Base-by-base conservation (phyloP, 371 early-diverging fungal species). In the Nosema granulosis region DNA sequence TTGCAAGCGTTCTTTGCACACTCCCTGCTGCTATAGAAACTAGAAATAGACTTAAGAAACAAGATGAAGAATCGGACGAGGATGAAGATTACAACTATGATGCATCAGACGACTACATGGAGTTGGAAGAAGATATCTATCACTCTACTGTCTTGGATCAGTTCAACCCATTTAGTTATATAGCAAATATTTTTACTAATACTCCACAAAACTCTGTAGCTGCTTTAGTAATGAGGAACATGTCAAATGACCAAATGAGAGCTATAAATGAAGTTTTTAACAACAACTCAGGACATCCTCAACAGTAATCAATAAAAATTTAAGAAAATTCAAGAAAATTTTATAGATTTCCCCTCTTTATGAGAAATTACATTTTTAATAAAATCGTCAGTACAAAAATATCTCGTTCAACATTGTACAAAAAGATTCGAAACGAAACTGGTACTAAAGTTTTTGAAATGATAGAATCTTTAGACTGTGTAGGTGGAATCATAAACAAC, bases 91-190 rank as follows among this genome's bases (percentile, higher is more conserved):
- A 24, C 43, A 62, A 75, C 57, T 50, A 52, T 37, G 76, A 81
- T 54, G 68, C 37, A 11, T 43, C 59, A 3, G 31, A 71, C 22
- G 59, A 74, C 20, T 52, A 68, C 43, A 80, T 82, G 26, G 74
- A 54, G 34, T 59, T 86, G 28, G 77, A 82, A 50, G 86, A 86
- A 63, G 86, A 86, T 65, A 81, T 83, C 22, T 81, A 76, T 50
- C 83, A 78, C 71, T 72, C 75, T 35, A 82, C 82, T 22, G 69
- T 74, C 37, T 66, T 84, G 16, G 86, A 86, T 50, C 49, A 78
- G 0, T 83, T 84, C 56, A 80, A 86, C 78, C 77, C 78, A n/a
- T 83, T 59, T 74, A 56, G 38, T 24, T 84, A 81, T 68, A 58
- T 72, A 32, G 65, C 31, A 22, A 56, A 63, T 20, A 67, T 84